Conservation (phyloP, 352 stramenopile species). For the Pythium pectinolyticum region DNA sequence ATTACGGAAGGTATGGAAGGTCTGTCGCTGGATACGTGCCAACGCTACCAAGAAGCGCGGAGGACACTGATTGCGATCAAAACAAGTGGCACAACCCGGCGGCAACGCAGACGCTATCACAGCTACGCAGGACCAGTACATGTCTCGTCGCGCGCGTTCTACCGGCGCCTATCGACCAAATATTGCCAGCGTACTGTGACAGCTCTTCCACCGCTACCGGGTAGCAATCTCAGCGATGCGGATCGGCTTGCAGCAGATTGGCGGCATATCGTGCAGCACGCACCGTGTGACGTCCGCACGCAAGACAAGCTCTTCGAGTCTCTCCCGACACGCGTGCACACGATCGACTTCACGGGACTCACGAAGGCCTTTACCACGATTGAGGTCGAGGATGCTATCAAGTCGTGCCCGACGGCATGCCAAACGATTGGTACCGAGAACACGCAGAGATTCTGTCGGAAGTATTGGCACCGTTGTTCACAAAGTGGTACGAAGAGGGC, state of each 20-base stretch:
- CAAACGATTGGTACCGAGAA: slow-evolving; percentile 24
- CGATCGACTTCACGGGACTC: not conserved
- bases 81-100: too few species aligned
- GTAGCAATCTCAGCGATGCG: too few species aligned
- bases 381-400: not conserved
- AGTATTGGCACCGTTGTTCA: not conserved
- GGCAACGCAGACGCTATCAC: not conserved
- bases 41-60: too few species aligned
- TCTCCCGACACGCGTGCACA: too few species aligned
- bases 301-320: not conserved
- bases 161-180: not conserved
- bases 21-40: too few species aligned
- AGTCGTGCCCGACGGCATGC: slow-evolving; percentile 14
- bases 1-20: too few species aligned
- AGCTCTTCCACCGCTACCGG: too few species aligned
- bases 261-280: too few species aligned
- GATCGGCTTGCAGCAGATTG: too few species aligned
- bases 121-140: not conserved
- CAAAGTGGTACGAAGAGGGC: not conserved
- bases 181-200: not conserved
- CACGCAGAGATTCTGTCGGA: not conserved
- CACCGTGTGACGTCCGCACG: too few species aligned
- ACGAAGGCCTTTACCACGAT: not conserved
- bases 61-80: too few species aligned
- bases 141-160: not conserved